Evolutionary conservation across 768 basidiomycete species (phyloP).

Genomic region (Cyclocybe cylindracea): DNA sequence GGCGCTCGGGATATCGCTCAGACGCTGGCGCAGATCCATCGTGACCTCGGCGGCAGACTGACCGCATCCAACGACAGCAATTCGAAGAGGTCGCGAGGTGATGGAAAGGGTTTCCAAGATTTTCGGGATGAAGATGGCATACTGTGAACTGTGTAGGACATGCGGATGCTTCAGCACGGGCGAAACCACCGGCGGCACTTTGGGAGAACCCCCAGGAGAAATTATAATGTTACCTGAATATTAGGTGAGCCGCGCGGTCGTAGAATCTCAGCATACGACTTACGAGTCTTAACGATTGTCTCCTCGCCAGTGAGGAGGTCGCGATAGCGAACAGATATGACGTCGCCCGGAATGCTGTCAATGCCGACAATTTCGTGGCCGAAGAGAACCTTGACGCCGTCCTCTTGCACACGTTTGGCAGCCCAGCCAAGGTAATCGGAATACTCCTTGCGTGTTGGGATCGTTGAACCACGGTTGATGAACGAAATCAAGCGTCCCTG

Average conservation of each 20-base stretch:
- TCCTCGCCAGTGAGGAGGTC: constrained; percentile 35
- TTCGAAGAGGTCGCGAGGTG: constrained; percentile 30
- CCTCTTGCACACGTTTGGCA: constrained; percentile 41
- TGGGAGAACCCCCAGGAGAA: constrained; percentile 49
- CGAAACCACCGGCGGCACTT: constrained; percentile 38
- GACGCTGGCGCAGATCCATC: constrained; percentile 42
- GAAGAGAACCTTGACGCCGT: constrained; percentile 43
- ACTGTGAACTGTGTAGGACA: constrained; percentile 46
- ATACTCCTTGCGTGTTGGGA: constrained; percentile 54
- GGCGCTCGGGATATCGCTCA: constrained; percentile 29
- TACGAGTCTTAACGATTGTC: constrained; percentile 37
- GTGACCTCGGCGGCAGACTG: constrained; percentile 51
- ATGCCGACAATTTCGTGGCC: constrained; percentile 48
- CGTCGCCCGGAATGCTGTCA: constrained; percentile 28
- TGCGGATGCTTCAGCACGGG: constrained; percentile 32
- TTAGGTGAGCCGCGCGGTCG: neutral
- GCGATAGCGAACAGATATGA: constrained; percentile 39
- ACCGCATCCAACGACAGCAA: constrained; percentile 49
- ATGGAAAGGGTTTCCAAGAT: constrained; percentile 30
- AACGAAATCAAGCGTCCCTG: constrained; percentile 50
- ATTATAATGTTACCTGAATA: constrained; percentile 46
- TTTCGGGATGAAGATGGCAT: constrained; percentile 36
- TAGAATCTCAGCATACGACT: constrained; percentile 12
- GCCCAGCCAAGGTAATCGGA: constrained; percentile 58
- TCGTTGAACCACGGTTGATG: constrained; percentile 53